phyloP scores from a whole-genome alignment of 768 basidiomycete species.

The Termitomyces eurrhizus region DNA sequence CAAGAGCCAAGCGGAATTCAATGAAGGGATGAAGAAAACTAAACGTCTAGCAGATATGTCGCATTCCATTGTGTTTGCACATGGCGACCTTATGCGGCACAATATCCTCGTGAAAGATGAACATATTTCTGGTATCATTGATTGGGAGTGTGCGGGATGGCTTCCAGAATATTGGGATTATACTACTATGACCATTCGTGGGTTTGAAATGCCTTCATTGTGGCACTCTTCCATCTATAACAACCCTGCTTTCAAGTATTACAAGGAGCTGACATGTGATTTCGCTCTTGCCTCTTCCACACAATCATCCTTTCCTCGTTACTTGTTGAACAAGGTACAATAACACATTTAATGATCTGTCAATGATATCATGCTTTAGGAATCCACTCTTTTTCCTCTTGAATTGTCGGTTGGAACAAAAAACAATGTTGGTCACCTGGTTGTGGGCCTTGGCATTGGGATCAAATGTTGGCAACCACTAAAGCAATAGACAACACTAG shows the following conservation, averaged over 20 bases:
- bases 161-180: conserved; percentile 22
- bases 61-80: conserved; percentile 4
- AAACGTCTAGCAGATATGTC: background rate
- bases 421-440: no score
- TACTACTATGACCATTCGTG: conserved; percentile 4
- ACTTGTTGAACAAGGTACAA: background rate
- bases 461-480: no score
- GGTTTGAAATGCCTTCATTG: background rate
- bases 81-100: conserved; percentile 10
- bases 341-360: no score
- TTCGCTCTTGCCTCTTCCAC: background rate
- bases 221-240: conserved; percentile 2
- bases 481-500: no score
- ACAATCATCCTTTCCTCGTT: background rate
- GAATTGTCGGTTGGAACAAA: no score
- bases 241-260: conserved; percentile 7
- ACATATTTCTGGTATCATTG: conserved; percentile 8
- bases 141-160: conserved; percentile 22
- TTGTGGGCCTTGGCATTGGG: no score
- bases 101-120: conserved; percentile 9
- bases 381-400: no score
- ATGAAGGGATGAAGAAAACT: background rate
- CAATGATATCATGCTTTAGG: no score
- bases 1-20: background rate
- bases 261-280: conserved; percentile 8